Percentiles rank a stretch among this genome's conserved stretches.
phyloP scores from a whole-genome alignment of 1,139 yeast genomes.

The Sugiyamaella grinbergsii region DNA sequence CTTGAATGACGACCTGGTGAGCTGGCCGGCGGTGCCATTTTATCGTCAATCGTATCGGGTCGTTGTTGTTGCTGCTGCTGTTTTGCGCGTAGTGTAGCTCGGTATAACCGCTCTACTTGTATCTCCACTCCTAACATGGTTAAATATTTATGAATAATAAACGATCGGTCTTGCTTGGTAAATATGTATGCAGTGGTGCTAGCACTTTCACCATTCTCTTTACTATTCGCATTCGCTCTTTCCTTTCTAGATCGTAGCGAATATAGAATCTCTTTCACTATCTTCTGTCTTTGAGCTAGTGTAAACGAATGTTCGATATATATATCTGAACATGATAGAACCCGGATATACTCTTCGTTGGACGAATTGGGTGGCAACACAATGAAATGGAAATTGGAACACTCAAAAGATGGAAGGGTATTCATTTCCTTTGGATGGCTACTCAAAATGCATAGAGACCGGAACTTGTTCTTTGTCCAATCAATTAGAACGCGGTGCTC shows the following conservation, averaged over 20 bases:
- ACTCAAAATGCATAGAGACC: slow-evolving; percentile 58
- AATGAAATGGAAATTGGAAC: slow-evolving; percentile 46
- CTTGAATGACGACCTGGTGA: slow-evolving; percentile 6
- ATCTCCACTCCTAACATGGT: slow-evolving; percentile 57
- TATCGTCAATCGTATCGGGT: background rate
- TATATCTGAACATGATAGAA: slow-evolving; percentile 49
- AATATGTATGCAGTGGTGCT: slow-evolving; percentile 30
- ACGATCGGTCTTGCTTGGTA: slow-evolving; percentile 48
- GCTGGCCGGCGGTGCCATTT: background rate
- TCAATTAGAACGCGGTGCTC: slow-evolving; percentile 65
- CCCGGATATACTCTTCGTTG: slow-evolving; percentile 49
- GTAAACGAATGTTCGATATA: slow-evolving; percentile 56
- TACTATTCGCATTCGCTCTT: background rate
- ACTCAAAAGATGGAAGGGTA: slow-evolving; percentile 36
- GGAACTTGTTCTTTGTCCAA: slow-evolving; percentile 63
- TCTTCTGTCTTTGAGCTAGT: slow-evolving; percentile 41
- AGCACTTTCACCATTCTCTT: too few relatives aligned
- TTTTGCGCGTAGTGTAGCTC: slow-evolving; percentile 43
- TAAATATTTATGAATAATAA: slow-evolving; percentile 53
- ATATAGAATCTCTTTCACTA: slow-evolving; percentile 43
- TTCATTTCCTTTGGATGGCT: slow-evolving; percentile 47
- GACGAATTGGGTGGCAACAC: slow-evolving; percentile 50
- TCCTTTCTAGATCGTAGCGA: slow-evolving; percentile 9
- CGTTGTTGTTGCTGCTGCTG: slow-evolving; percentile 16
- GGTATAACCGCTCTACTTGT: slow-evolving; percentile 63